Conservation (phyloP, 2,329 filamentous ascomycete genomes). For the Pestalotiopsis sp. region DNA sequence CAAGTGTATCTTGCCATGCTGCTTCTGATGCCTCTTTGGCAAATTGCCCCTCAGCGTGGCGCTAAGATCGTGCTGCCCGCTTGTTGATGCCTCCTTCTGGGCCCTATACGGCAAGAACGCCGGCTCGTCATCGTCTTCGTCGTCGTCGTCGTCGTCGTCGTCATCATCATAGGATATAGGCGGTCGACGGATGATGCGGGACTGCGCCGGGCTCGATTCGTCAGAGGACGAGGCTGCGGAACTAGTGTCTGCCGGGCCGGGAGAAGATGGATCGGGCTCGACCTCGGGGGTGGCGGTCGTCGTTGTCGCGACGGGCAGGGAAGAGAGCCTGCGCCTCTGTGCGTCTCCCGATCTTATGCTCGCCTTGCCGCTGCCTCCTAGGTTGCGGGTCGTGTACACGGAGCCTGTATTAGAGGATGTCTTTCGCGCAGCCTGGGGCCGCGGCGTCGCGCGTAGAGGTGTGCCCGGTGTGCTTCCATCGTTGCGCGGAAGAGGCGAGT, state of each 20-base stretch:
- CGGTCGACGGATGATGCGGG: constrained; percentile 62
- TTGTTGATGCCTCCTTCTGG: constrained; percentile 23
- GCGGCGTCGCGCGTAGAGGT: constrained; percentile 43
- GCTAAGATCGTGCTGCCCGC: constrained; percentile 45
- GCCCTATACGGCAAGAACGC: constrained; percentile 55
- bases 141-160: constrained; percentile 41
- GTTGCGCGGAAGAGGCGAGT: constrained; percentile 54
- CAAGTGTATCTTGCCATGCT: constrained; percentile 38
- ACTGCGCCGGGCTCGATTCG: constrained; percentile 56
- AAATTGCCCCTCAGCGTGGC: constrained; percentile 55
- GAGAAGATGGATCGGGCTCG: constrained; percentile 44
- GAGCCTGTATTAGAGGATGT: constrained; percentile 47
- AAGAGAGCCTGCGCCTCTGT: constrained; percentile 47
- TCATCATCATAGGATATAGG: constrained; percentile 50
- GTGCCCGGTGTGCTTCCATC: constrained; percentile 48
- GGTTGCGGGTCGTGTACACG: constrained; percentile 35
- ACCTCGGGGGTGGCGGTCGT: constrained; percentile 28
- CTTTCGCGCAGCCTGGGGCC: constrained; percentile 49
- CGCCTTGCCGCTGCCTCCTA: constrained; percentile 35
- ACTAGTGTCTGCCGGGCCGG: constrained; percentile 43
- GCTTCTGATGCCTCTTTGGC: constrained; percentile 32
- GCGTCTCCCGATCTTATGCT: constrained; percentile 29
- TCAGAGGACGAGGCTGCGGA: constrained; percentile 34
- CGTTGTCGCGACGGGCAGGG: constrained; percentile 40
- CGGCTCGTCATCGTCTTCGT: constrained; percentile 49